Evolutionary conservation across 2,329 filamentous ascomycete genomes (phyloP), one percentile per base, ranked within the genome.

Genomic region (Balansia obtecta): DNA sequence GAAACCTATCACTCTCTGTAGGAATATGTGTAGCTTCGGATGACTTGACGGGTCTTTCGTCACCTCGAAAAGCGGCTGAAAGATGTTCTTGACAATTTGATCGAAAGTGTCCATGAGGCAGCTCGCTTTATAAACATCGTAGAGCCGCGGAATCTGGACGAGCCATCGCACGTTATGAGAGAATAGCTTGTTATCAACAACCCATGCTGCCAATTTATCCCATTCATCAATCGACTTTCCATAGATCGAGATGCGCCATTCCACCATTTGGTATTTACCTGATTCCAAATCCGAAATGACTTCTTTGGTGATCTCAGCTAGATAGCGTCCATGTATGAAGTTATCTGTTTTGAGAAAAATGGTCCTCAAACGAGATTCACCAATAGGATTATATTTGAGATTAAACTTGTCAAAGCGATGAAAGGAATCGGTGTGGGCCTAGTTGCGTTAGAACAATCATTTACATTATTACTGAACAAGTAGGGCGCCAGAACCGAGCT

Each of bases 331-430:
- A 57, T 95, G 83, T 63, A 98, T 95, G 66, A 89, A 91, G 65
- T 98, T 98, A 68, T 98, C 93, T 10, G 93, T 98, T 72, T 98
- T 98, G 50, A 98, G 73, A 65, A 98, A 98, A 58, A 98, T 98
- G n/a, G 93, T 95, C 61, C 93, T 82, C 51, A 98, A 72, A 50
- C 93, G 83, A 42, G 93, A 97, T 68, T 98, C 93, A 46, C 93
- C 93, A 54, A 98, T 83, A 1, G 93, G 93, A 59, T 98, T 98
- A 65, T 98, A 98, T 66, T 98, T 98, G 51, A 98, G 74, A 65
- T 98, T 98, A 76, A 98, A 98, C 67, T 98, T 98, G 73, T 98
- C 93, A 64, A 98, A 98, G 4, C 93, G 87, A 68, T 98, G 93
- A 71, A 98, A 98, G 0, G 88, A 94, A 67, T 98, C 93, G 11